These are phyloP conservation scores for Pezizomycotina sp. DNA, from an alignment of 2,329 filamentous ascomycete species.

Conservation along the genomic window DNA sequence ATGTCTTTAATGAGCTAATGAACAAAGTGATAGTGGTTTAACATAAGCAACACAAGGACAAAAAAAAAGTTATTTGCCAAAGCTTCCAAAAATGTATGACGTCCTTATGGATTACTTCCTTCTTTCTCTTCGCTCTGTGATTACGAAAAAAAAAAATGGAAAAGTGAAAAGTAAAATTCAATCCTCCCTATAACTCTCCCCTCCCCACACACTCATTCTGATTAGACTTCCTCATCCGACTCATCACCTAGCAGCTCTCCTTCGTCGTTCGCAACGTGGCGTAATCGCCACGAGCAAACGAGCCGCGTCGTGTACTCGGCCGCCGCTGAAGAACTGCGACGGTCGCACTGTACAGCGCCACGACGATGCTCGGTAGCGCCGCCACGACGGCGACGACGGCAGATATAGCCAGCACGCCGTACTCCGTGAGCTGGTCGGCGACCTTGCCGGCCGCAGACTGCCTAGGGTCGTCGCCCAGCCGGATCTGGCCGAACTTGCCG, in stretches of 20 bases:
- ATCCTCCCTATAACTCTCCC: conserved; percentile 2
- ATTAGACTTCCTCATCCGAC: conserved; percentile 67
- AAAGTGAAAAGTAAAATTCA: conserved; percentile 10
- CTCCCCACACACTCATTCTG: conserved; percentile 1
- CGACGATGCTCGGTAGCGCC: conserved; percentile 50
- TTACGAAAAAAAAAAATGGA: no score
- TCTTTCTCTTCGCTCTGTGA: no score
- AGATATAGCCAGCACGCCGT: conserved; percentile 59
- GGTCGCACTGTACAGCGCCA: conserved; percentile 55
- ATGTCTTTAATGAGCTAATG: no score
- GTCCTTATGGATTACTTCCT: no score
- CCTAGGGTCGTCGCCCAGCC: conserved; percentile 51
- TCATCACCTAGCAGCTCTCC: conserved; percentile 87
- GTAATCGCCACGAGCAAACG: conserved; percentile 83
- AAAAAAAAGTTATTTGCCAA: conserved; percentile 7
- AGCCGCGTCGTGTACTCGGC: conserved; percentile 66
- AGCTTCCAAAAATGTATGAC: conserved; percentile 16
- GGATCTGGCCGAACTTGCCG: conserved; percentile 73
- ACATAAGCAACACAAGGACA: conserved; percentile 7
- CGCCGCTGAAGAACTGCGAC: conserved; percentile 39
- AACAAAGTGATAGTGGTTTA: no score
- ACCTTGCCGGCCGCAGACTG: conserved; percentile 35
- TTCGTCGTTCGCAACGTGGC: conserved; percentile 77
- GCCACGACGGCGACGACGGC: conserved; percentile 44
- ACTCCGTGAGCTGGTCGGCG: conserved; percentile 62